phyloP scores from a whole-genome alignment of 768 basidiomycete genomes.

The Boletus coccyginus region DNA sequence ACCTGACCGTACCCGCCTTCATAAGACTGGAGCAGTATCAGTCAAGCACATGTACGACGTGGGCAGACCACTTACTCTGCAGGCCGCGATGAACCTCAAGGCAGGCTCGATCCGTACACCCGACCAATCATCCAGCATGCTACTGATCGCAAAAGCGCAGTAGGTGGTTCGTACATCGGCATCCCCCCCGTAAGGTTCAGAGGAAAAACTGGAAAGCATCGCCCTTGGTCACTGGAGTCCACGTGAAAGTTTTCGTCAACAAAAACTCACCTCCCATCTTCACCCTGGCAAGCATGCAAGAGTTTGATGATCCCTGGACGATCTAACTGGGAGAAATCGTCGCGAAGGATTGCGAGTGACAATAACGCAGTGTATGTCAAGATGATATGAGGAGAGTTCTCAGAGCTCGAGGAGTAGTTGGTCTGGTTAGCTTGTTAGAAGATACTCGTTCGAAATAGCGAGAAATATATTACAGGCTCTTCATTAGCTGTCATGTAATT shows the following conservation, averaged over 20 bases:
- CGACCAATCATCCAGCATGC: constrained; percentile 78
- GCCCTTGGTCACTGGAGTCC: not conserved
- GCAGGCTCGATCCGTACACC: constrained; percentile 63
- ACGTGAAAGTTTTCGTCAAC: constrained; percentile 9
- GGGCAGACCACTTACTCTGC: constrained; percentile 53
- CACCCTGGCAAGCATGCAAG: constrained; percentile 66
- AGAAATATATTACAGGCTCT: constrained; percentile 11
- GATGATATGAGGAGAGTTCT: constrained; percentile 79
- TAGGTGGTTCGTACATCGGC: constrained; percentile 82
- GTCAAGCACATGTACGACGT: not conserved
- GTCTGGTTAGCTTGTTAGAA: constrained; percentile 24
- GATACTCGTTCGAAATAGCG: not conserved
- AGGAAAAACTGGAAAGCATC: constrained; percentile 56
- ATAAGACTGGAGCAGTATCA: constrained; percentile 57
- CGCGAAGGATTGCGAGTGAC: constrained; percentile 81
- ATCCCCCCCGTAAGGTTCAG: constrained; percentile 65
- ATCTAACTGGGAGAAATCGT: constrained; percentile 74
- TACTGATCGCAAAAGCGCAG: constrained; percentile 81
- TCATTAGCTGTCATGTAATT: constrained; percentile 57
- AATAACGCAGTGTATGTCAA: constrained; percentile 93
- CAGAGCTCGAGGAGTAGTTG: constrained; percentile 40
- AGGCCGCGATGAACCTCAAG: constrained; percentile 60
- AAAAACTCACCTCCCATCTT: constrained; percentile 72
- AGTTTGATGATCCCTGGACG: constrained; percentile 64
- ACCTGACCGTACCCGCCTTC: constrained; percentile 92